Evolutionary conservation across 2,329 filamentous ascomycete genomes (phyloP).

Genomic region (Phyllosticta ampelicida): DNA sequence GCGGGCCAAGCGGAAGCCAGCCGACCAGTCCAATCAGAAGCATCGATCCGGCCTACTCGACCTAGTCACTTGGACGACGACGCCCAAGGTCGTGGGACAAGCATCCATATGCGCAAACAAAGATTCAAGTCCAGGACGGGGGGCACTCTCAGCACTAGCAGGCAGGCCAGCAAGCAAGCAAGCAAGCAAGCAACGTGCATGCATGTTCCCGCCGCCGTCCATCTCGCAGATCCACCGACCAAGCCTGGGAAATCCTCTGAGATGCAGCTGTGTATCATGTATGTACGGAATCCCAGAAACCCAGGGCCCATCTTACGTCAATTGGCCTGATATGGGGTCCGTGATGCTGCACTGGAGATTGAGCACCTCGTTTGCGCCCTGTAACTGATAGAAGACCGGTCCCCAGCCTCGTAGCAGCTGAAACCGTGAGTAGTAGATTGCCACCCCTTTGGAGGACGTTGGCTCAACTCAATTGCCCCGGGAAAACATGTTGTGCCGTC

Average conservation of each 20-base stretch:
- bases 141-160: slow-evolving; percentile 4
- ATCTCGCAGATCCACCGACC: slow-evolving; percentile 11
- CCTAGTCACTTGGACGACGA: background rate
- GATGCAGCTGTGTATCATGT: background rate
- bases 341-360: background rate
- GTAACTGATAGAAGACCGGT: background rate
- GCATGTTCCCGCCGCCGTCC: slow-evolving; percentile 7
- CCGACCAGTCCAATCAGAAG: background rate
- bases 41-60: background rate
- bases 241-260: background rate
- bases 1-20: background rate
- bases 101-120: slow-evolving; percentile 1
- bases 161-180: background rate
- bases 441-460: background rate
- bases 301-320: background rate
- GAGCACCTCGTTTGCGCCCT: background rate
- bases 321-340: background rate
- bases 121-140: background rate
- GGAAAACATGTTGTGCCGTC: background rate
- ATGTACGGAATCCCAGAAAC: background rate
- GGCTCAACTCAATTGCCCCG: background rate
- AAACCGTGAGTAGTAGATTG: background rate
- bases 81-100: slow-evolving; percentile 1
- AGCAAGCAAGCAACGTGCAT: slow-evolving; percentile 8
- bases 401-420: background rate